Evolutionary conservation across 2,329 filamentous ascomycete genomes (phyloP).

Genomic region (Sporothrix variecibatus): DNA sequence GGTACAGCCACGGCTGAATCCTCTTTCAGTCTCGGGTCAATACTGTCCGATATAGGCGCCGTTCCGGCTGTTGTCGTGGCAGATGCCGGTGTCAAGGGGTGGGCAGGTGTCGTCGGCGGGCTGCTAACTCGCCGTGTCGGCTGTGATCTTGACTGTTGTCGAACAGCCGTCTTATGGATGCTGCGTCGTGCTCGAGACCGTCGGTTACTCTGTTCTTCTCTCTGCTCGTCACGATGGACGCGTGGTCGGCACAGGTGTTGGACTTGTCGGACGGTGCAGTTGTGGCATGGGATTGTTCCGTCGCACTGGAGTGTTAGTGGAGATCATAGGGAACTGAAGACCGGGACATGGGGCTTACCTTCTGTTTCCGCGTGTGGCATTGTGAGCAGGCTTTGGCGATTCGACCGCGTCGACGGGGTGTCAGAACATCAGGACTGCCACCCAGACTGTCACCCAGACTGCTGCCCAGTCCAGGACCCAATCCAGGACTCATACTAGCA

Average conservation of each 20-base stretch:
- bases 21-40: not conserved
- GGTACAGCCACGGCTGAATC: not conserved
- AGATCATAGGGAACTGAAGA: not conserved
- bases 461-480: not conserved
- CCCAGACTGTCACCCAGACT: not conserved
- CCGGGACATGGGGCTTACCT: not conserved
- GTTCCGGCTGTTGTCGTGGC: not conserved
- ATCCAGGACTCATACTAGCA: not conserved
- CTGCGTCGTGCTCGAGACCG: not conserved
- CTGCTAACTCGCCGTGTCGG: not conserved
- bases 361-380: slow-evolving; percentile 15
- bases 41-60: not conserved
- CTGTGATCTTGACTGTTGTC: not conserved
- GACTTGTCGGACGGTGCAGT: not conserved
- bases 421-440: not conserved
- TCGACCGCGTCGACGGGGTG: slow-evolving; percentile 12
- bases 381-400: slow-evolving; percentile 17
- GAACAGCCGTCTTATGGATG: not conserved
- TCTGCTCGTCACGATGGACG: not conserved
- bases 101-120: not conserved
- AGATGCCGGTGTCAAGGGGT: not conserved
- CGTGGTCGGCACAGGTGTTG: slow-evolving; percentile 12
- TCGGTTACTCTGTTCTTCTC: not conserved
- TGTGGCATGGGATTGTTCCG: slow-evolving; percentile 3
- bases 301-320: not conserved